Evolutionary conservation across 805 yeast species (phyloP).

Genomic region (Kluyveromyces lactis): DNA sequence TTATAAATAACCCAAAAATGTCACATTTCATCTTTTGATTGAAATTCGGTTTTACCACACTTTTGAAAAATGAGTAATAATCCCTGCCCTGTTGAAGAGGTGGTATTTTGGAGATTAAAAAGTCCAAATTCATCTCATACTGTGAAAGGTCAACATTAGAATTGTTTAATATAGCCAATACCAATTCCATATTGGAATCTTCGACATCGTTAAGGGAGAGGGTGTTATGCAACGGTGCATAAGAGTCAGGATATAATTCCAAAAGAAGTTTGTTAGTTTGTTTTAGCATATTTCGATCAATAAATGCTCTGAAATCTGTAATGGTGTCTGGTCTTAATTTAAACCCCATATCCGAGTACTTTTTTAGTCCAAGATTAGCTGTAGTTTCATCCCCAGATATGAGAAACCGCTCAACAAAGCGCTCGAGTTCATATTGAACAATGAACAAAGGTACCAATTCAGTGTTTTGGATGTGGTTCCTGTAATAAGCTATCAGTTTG

Average conservation of each 20-base stretch:
- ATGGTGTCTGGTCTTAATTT: background rate
- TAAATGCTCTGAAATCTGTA: slow-evolving; percentile 4
- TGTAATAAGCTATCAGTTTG: slow-evolving; percentile 11
- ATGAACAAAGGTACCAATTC: background rate
- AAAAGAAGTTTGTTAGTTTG: background rate
- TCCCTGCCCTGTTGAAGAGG: background rate
- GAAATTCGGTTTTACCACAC: background rate
- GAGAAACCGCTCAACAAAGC: slow-evolving; percentile 1
- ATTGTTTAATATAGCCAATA: slow-evolving; percentile 1
- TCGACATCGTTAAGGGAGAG: slow-evolving; percentile 1
- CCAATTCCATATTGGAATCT: background rate
- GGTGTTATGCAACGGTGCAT: background rate
- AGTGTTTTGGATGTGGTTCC: background rate
- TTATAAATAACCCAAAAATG: background rate
- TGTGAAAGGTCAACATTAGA: slow-evolving; percentile 1
- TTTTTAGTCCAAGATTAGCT: background rate
- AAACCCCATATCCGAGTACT: background rate
- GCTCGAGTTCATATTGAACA: background rate
- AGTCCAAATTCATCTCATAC: background rate
- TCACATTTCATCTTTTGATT: background rate
- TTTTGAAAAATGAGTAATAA: background rate
- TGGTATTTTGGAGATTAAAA: slow-evolving; percentile 4
- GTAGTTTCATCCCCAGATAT: background rate
- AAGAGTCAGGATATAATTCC: background rate
- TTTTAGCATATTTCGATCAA: slow-evolving; percentile 5